phyloP scores from a whole-genome alignment of 1,284 basidiomycete species.

The Ceraceosorus bombacis region DNA sequence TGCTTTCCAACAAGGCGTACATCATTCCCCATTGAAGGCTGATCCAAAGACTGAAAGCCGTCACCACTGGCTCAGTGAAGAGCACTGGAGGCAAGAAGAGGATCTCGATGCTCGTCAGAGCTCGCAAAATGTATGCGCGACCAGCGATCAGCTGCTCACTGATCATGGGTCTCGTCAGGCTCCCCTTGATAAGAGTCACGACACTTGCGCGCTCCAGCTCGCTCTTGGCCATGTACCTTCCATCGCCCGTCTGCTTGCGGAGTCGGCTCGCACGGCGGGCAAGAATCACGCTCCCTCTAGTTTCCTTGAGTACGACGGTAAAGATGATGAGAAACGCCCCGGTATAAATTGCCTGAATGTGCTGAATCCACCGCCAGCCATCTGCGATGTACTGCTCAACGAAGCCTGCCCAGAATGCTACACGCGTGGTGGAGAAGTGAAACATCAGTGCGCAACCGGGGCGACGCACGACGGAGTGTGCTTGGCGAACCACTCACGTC shows the following conservation, averaged over 20 bases:
- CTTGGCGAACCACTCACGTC: constrained; percentile 51
- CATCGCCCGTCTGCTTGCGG: constrained; percentile 54
- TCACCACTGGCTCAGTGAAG: constrained; percentile 70
- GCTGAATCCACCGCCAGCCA: constrained; percentile 73
- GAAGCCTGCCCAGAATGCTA: constrained; percentile 56
- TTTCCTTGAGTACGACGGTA: constrained; percentile 43
- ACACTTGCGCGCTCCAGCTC: constrained; percentile 59
- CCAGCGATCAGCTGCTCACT: background rate
- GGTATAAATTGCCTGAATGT: constrained; percentile 54
- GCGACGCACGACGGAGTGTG: too few relatives aligned
- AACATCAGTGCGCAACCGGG: too few relatives aligned
- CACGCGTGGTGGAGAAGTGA: too few relatives aligned
- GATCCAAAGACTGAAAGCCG: constrained; percentile 44
- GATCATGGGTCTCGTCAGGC: constrained; percentile 62
- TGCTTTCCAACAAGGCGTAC: constrained; percentile 55
- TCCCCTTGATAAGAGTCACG: constrained; percentile 58
- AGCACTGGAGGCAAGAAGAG: constrained; percentile 49
- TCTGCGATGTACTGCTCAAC: constrained; percentile 60
- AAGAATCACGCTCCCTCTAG: constrained; percentile 50
- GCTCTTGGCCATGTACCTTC: constrained; percentile 58
- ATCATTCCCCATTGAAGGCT: constrained; percentile 55
- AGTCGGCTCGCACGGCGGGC: constrained; percentile 44
- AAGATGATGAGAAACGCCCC: constrained; percentile 24
- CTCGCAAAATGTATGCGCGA: background rate
- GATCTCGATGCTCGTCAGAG: constrained; percentile 48